phyloP scores from a whole-genome alignment of 2,329 filamentous ascomycete genomes.

The Zopfia rhizophila region DNA sequence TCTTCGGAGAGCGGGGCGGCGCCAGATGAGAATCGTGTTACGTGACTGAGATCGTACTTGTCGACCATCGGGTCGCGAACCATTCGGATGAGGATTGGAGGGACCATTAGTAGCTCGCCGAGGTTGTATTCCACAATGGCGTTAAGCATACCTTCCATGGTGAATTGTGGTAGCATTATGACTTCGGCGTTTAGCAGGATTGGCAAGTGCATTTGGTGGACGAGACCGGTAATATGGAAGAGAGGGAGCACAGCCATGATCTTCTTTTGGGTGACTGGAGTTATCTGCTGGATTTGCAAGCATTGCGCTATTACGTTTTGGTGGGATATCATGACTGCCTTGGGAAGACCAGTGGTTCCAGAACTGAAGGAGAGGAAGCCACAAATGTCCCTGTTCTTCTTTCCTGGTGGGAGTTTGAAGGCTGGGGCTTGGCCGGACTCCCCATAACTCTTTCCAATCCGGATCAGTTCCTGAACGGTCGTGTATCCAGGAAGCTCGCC shows the following conservation, averaged over 20 bases:
- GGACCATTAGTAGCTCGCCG: slow-evolving; percentile 63
- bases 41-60: slow-evolving; percentile 66
- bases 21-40: slow-evolving; percentile 68
- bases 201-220: slow-evolving; percentile 67
- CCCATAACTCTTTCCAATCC: slow-evolving; percentile 55
- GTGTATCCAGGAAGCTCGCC: slow-evolving; percentile 62
- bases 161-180: slow-evolving; percentile 72
- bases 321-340: slow-evolving; percentile 50
- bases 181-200: slow-evolving; percentile 72
- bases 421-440: slow-evolving; percentile 56
- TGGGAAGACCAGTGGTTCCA: slow-evolving; percentile 51
- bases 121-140: slow-evolving; percentile 59
- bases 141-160: slow-evolving; percentile 62
- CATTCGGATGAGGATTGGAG: slow-evolving; percentile 69
- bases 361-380: slow-evolving; percentile 56
- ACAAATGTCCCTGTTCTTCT: slow-evolving; percentile 67
- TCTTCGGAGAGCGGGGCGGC: slow-evolving; percentile 69
- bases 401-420: slow-evolving; percentile 62
- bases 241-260: slow-evolving; percentile 55
- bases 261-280: slow-evolving; percentile 54
- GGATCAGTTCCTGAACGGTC: slow-evolving; percentile 59
- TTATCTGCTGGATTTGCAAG: slow-evolving; percentile 62
- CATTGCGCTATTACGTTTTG: slow-evolving; percentile 64
- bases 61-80: slow-evolving; percentile 65
- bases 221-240: slow-evolving; percentile 49